phyloP scores from a whole-genome alignment of 2,329 filamentous ascomycete species.

The Ceratocystis destructans region DNA sequence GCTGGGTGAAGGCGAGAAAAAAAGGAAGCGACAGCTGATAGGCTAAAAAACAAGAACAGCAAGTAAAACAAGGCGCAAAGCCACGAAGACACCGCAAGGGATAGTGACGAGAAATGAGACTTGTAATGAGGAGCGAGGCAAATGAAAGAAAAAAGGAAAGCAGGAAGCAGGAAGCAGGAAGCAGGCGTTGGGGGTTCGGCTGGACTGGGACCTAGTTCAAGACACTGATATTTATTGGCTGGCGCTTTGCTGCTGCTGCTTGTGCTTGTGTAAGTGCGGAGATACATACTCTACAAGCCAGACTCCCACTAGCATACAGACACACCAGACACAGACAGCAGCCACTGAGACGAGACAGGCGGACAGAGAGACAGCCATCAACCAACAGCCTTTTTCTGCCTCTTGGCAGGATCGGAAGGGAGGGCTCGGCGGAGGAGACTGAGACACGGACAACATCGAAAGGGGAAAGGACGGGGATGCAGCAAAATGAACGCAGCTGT shows the following conservation, averaged over 20 bases:
- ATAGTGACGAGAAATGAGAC: conserved; percentile 3
- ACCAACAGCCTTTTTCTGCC: background rate
- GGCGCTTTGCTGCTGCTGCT: no score
- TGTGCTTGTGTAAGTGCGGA: no score
- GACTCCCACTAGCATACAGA: no score
- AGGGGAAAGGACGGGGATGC: background rate
- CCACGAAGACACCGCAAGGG: background rate
- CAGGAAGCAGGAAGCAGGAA: background rate
- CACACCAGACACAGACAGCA: no score
- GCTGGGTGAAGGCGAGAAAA: background rate
- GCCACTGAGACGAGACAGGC: no score
- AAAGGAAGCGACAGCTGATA: background rate
- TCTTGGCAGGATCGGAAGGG: conserved; percentile 7
- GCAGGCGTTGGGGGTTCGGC: background rate
- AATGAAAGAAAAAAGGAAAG: background rate
- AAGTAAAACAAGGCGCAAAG: conserved; percentile 1
- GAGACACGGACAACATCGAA: background rate
- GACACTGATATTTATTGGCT: background rate
- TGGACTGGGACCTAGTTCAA: background rate
- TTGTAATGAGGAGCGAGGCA: background rate
- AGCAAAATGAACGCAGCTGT: background rate
- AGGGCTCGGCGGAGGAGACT: background rate
- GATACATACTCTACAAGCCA: no score
- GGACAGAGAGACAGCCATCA: background rate
- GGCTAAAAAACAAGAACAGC: background rate